Evolutionary conservation across 805 yeast species (phyloP), one percentile per base, ranked within the genome.

Genomic region (Torulaspora quercuum): DNA sequence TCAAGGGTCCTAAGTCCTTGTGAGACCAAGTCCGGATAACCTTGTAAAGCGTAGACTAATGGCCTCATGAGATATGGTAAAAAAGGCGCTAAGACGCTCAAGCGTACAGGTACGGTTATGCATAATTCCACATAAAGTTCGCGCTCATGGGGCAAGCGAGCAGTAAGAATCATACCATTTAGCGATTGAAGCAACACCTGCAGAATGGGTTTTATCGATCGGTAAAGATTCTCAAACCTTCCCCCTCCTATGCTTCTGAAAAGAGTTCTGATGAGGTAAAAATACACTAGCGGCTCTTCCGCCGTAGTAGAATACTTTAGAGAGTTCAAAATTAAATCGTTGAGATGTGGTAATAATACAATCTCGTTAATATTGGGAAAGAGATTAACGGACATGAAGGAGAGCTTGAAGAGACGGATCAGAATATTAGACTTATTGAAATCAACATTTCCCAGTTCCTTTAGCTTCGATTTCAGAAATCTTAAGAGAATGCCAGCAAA

Each of bases 241-340:
- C 98, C 98, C 33, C 98, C 97, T 21, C 97, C 95, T 30, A 92
- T 89, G 52, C 95, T 84, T 60, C 97, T 72, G 68, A 92, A 92
- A 33, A 92, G 65, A 0, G 95, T 86, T 51, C 97, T 70, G 14
- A 92, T 82, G 49, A 92, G 68, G 50, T 88, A 84, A 45, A 90
- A 89, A 57, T 88, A 92, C 2, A 87, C 86, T 15, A 86, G 70
- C 4, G 98, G 97, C 54, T 90, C 96, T 47, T 84, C 82, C 0
- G 97, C 85, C 6, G 80, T 78, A 1, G 96, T 82, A 0, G 96
- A 79, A 36, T 77, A 70, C 41, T 80, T 78, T 56, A 92, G 67
- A 0, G 94, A 84, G 39, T 83, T 80, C 45, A 92, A 65, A 21
- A 92, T 88, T 50, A 94, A 67, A 42, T 82, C 79, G 55, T 85